Conservation (phyloP, 139 green algal genomes). For the Micractinium sp. region DNA sequence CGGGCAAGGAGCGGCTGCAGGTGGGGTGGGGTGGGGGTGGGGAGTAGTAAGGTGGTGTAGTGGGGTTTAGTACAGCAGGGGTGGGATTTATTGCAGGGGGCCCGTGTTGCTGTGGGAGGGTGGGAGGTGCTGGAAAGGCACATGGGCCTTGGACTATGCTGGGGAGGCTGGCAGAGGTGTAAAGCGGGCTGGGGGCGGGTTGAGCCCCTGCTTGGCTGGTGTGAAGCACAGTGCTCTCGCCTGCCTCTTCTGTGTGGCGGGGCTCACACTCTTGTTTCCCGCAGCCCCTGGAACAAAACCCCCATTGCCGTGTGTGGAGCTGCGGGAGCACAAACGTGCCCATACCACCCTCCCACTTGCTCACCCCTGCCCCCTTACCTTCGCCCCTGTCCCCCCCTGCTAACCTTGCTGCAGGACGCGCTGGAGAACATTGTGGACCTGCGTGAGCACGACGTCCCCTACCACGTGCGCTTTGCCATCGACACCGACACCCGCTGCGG, state of each 20-base stretch:
- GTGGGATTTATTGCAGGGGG: too few relatives aligned
- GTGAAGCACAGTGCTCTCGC: too few relatives aligned
- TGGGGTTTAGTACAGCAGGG: background rate
- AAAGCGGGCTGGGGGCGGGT: too few relatives aligned
- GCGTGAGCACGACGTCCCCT: constrained; percentile 97
- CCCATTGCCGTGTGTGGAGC: too few relatives aligned
- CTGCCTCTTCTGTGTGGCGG: too few relatives aligned
- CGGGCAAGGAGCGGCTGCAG: constrained; percentile 31
- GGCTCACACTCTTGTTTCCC: background rate
- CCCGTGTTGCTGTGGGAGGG: too few relatives aligned
- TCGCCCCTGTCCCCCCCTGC: background rate
- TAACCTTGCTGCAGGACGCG: constrained; percentile 63
- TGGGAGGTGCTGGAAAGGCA: too few relatives aligned
- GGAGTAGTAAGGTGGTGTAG: background rate
- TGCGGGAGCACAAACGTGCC: background rate
- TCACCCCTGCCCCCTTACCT: background rate
- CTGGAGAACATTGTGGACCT: constrained; percentile 86
- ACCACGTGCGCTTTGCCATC: constrained; percentile 95
- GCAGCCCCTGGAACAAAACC: too few relatives aligned
- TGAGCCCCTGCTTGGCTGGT: too few relatives aligned
- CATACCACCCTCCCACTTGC: background rate
- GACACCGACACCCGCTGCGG: constrained; percentile 89
- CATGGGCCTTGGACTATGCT: too few relatives aligned
- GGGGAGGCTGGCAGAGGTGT: too few relatives aligned
- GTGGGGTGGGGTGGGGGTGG: background rate